phyloP scores from a whole-genome alignment of 306 rosid species.

The Spatholobus suberectus region DNA sequence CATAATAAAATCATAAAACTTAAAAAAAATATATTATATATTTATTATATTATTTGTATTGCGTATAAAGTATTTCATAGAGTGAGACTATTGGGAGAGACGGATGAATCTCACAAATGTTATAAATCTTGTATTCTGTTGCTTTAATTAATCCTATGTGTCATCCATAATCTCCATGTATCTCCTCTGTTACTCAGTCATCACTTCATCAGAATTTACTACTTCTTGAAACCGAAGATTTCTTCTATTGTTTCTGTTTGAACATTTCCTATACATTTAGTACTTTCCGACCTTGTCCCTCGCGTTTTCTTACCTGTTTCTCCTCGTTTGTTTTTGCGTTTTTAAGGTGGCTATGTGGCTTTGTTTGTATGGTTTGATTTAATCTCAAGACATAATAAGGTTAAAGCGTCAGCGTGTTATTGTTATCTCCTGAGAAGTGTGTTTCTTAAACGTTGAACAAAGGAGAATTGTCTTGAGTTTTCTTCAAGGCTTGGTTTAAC shows the following conservation, averaged over 20 bases:
- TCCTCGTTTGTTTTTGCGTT: not conserved
- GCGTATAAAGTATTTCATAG: slow-evolving; percentile 18
- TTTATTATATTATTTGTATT: not conserved
- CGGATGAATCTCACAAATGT: slow-evolving; percentile 48
- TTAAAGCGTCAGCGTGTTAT: slow-evolving; percentile 37
- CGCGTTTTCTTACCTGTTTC: not conserved
- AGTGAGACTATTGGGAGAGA: slow-evolving; percentile 39
- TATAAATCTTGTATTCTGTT: slow-evolving; percentile 47
- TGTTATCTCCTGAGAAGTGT: not conserved
- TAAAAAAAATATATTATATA: not conserved
- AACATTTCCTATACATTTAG: slow-evolving; percentile 5
- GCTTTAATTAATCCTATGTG: slow-evolving; percentile 35
- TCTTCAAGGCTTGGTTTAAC: slow-evolving; percentile 58
- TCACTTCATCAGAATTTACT: not conserved
- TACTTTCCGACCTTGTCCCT: not conserved
- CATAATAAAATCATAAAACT: not conserved
- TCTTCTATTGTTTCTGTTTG: slow-evolving; percentile 27
- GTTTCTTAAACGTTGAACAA: slow-evolving; percentile 52
- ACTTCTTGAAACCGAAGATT: slow-evolving; percentile 25
- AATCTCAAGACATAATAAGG: slow-evolving; percentile 41
- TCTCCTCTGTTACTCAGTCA: not conserved
- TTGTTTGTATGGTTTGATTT: slow-evolving; percentile 47
- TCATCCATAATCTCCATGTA: not conserved
- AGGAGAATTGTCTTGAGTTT: slow-evolving; percentile 58
- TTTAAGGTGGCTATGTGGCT: not conserved